Conservation (phyloP, 768 basidiomycete species). For the Ephemerocybe angulata region DNA sequence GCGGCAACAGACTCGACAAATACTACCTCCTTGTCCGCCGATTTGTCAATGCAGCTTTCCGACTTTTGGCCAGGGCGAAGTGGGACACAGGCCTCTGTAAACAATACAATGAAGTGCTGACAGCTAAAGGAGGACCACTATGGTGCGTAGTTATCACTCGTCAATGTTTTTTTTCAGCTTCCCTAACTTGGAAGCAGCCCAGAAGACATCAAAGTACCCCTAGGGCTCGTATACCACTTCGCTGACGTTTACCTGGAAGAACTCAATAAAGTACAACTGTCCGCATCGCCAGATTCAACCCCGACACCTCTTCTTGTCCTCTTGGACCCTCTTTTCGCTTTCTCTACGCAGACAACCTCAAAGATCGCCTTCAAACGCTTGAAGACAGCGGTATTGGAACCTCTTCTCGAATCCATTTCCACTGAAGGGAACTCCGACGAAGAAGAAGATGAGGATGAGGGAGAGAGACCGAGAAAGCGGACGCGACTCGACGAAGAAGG, state of each 20-base stretch:
- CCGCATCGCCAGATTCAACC: constrained; percentile 37
- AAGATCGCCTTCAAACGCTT: constrained; percentile 71
- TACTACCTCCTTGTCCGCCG: constrained; percentile 93
- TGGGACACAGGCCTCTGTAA: constrained; percentile 61
- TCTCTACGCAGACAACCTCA: constrained; percentile 66
- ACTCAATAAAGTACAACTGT: constrained; percentile 62
- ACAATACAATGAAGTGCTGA: constrained; percentile 69
- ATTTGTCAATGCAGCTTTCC: constrained; percentile 83
- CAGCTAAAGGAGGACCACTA: constrained; percentile 69
- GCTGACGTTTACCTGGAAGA: constrained; percentile 90
- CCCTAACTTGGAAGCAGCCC: constrained; percentile 42
- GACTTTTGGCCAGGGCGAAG: constrained; percentile 62
- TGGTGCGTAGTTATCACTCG: constrained; percentile 49
- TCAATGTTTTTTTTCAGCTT: not conserved
- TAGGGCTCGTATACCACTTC: constrained; percentile 79
- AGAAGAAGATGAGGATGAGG: constrained; percentile 31
- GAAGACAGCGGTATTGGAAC: constrained; percentile 62
- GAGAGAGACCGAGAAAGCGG: constrained; percentile 43
- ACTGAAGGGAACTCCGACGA: constrained; percentile 29
- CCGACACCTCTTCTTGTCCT: constrained; percentile 34
- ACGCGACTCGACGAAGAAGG: constrained; percentile 35
- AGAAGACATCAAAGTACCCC: constrained; percentile 68
- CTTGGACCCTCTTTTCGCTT: constrained; percentile 62
- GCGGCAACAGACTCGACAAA: constrained; percentile 77
- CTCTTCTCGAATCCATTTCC: constrained; percentile 57